Base-by-base conservation (phyloP, 805 yeast genomes). In the Ogataea trehalophila region DNA sequence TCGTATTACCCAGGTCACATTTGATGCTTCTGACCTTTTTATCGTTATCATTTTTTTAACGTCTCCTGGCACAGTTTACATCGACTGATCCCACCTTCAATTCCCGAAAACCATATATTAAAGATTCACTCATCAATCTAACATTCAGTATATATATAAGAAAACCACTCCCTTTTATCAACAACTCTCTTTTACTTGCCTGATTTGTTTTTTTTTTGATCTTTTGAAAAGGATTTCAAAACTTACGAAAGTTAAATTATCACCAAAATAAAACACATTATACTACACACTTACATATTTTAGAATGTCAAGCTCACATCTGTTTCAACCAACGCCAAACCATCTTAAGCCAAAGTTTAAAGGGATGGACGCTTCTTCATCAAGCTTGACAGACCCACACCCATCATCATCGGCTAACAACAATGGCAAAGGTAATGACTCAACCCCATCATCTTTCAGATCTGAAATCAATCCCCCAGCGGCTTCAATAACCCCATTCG, bases 381-480 rank as follows among this genome's bases (percentile, higher is more conserved):
- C 41, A 14, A 33, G n/a, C 15, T 8, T 23, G 5, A 26, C 41
- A 3, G 41, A 39, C 15, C 9, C 15, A 15, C 36, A 1, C 16
- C 36, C 36, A 15, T 7, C 36, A 15, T 15, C 36, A 15, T 26
- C 9, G 9, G 2, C 31, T 2, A 26, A 26, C 31, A 6, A 26
- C 31, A 11, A 3, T 26, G 31, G 1, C 11, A 26, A 26, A 2
- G 49, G 42, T 6, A 43, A 17, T 13, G 46, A 40, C 23, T 50
- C 53, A 6, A 31, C 39, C 13, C 47, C 42, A 18, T 34, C 33
- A 8, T 44, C 54, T 1, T 48, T 50, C 43, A 42, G 38, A 17
- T 47, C 52, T 6, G 50, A 42, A 6, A 34, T 43, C 4, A 43
- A 37, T 6, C 59, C 61, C 8, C 62, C 62, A 6, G 60, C 60